Evolutionary conservation across 768 basidiomycete genomes (phyloP), one percentile per base, ranked within the genome.

Genomic region (Fomitopsis pulvina): DNA sequence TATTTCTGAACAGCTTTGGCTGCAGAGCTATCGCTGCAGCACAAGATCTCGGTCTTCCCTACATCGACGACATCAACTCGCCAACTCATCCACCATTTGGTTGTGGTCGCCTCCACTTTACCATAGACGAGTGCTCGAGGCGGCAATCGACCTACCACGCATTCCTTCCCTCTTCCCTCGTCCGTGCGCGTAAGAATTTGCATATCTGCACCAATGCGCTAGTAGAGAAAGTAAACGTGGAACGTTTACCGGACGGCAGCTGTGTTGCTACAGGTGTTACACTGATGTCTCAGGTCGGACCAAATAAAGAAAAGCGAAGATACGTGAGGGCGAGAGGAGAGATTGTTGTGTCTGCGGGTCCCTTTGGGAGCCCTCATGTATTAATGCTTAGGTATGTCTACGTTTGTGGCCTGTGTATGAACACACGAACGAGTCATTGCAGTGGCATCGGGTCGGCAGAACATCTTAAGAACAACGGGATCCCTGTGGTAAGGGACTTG

Each of bases 361-460:
- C 63, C 9, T 52, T 62, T 28, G 52, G 54, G 16, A 60, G 70
- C 1, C 66, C 74, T 12, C 71, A 73, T 44, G 54, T 76, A 7
- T 63, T 75, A 8, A 63, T 72, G 55, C 60, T 74, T 21, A 61
- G 60, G 60, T 56, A 21, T 22, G 56, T 22, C 20, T 26, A 20
- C 20, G 12, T 10, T 22, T 9, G 8, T 16, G 29, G 10, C 27
- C 26, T 10, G 14, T 46, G 22, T 50, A n/a, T 28, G 25, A 8
- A 12, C n/a, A 14, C 5, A 29, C 11, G 5, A 41, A 11, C 11
- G n/a, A 30, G 3, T n/a, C n/a, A n/a, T n/a, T n/a, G n/a, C 18
- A 57, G 56, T 32, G 65, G 65, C 9, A 61, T 66, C 29, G 65
- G 65, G 2, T 55, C 58, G 4, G 43, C 50, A 4, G 51, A 41